These are phyloP conservation scores for Cyanodermella asteris DNA, from an alignment of 2,329 filamentous ascomycete species.

Conservation along the genomic window DNA sequence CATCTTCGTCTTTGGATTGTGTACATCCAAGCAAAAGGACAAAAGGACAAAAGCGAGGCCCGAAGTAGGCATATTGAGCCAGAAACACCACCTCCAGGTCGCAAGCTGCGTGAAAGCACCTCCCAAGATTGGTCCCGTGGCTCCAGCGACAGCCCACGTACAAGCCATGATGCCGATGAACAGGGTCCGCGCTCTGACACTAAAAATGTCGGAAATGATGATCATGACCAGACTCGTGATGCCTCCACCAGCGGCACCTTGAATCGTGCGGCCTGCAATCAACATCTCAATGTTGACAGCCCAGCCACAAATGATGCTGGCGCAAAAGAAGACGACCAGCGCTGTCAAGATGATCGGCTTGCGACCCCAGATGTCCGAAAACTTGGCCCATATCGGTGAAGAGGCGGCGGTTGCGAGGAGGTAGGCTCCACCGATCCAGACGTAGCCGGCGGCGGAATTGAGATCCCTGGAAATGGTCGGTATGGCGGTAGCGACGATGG, in stretches of 20 bases:
- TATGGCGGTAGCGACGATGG: conserved; percentile 42
- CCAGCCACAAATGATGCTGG: conserved; percentile 28
- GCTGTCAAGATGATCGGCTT: conserved; percentile 30
- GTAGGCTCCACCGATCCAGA: conserved; percentile 58
- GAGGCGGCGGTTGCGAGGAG: conserved; percentile 46
- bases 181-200: conserved; percentile 24
- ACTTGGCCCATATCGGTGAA: conserved; percentile 47
- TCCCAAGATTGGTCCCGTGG: conserved; percentile 30
- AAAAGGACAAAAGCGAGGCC: conserved; percentile 27
- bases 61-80: conserved; percentile 27
- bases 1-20: conserved; percentile 10
- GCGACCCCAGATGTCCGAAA: conserved; percentile 35
- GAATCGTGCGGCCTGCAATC: conserved; percentile 29
- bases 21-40: conserved; percentile 26
- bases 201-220: conserved; percentile 33
- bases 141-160: conserved; percentile 33
- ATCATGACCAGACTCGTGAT: conserved; percentile 30
- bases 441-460: conserved; percentile 45
- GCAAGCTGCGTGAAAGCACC: conserved; percentile 23
- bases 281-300: conserved; percentile 27
- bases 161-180: conserved; percentile 29
- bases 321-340: conserved; percentile 25
- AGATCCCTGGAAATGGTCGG: conserved; percentile 44
- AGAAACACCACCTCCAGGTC: conserved; percentile 28
- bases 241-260: conserved; percentile 32